A percentile compares a stretch with the other conserved stretches of the same genome.
Conservation (phyloP, 306 rosid genomes). For the Corylus avellana region DNA sequence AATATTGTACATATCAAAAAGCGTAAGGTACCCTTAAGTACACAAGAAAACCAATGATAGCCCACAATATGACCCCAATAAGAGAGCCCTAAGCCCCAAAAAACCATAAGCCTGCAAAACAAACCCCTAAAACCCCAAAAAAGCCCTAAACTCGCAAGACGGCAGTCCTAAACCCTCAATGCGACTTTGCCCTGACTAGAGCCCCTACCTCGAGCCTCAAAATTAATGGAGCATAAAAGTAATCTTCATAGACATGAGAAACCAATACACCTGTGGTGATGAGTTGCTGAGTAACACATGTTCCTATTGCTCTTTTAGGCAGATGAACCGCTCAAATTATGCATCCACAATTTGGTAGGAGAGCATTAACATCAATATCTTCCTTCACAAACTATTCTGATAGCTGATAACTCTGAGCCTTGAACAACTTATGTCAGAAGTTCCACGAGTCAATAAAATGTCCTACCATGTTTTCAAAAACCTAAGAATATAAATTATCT, state of each 20-base stretch:
- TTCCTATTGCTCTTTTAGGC: not conserved
- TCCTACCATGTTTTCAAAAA: not conserved
- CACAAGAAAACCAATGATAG: too few species aligned
- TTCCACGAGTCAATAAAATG: not conserved
- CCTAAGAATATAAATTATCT: not conserved
- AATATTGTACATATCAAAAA: too few species aligned
- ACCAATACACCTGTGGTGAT: not conserved
- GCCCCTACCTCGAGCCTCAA: too few species aligned
- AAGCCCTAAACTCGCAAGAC: too few species aligned
- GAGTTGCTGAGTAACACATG: not conserved
- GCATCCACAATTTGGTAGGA: not conserved
- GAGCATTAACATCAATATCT: not conserved
- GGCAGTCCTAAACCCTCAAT: too few species aligned
- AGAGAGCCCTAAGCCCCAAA: too few species aligned
- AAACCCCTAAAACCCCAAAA: too few species aligned
- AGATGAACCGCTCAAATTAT: not conserved
- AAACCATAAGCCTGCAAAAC: too few species aligned
- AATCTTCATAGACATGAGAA: not conserved
- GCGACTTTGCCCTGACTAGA: too few species aligned
- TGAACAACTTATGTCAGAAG: not conserved
- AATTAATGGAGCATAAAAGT: not conserved
- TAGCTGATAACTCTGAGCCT: not conserved
- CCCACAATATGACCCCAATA: too few species aligned
- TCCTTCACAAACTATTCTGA: not conserved
- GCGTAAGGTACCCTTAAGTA: too few species aligned